phyloP scores from a whole-genome alignment of 192 early-diverging fungal species.

The Mortierella claussenii region DNA sequence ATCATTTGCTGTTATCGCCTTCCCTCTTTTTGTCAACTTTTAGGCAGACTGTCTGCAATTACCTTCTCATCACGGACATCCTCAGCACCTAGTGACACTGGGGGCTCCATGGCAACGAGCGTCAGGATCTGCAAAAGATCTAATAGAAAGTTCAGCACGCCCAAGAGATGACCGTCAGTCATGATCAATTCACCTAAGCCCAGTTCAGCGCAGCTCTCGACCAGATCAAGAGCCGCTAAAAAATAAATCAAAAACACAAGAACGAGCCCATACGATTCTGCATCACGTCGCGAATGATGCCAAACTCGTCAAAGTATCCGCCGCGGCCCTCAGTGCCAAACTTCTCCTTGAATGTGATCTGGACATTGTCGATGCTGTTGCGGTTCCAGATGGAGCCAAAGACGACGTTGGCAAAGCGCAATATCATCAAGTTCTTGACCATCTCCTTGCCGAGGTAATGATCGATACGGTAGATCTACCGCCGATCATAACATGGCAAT shows the following conservation, averaged over 20 bases:
- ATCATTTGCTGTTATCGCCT: not conserved
- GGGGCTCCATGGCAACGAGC: constrained; percentile 95
- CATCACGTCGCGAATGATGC: constrained; percentile 97
- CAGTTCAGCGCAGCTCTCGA: too few species aligned
- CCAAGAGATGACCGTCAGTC: too few species aligned
- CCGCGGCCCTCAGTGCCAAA: constrained; percentile 98
- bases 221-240: too few species aligned
- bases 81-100: constrained; percentile 86
- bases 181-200: too few species aligned
- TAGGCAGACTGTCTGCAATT: constrained; percentile 57
- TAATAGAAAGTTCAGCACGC: too few species aligned
- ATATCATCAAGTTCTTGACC: constrained; percentile 96
- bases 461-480: constrained; percentile 97
- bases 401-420: constrained; percentile 95
- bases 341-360: constrained; percentile 98
- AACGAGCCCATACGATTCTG: constrained; percentile 77
- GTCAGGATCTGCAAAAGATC: constrained; percentile 94
- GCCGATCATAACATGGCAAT: too few species aligned
- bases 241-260: not conserved
- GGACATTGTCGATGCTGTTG: constrained; percentile 88
- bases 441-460: constrained; percentile 99
- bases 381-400: constrained; percentile 95
- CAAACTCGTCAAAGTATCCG: constrained; percentile 99
- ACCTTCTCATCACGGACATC: constrained; percentile 97
- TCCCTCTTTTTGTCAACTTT: not conserved